Evolutionary conservation across 345 rosid species (phyloP), one percentile per base, ranked within the genome.

Genomic region (Ailanthus altissimus): DNA sequence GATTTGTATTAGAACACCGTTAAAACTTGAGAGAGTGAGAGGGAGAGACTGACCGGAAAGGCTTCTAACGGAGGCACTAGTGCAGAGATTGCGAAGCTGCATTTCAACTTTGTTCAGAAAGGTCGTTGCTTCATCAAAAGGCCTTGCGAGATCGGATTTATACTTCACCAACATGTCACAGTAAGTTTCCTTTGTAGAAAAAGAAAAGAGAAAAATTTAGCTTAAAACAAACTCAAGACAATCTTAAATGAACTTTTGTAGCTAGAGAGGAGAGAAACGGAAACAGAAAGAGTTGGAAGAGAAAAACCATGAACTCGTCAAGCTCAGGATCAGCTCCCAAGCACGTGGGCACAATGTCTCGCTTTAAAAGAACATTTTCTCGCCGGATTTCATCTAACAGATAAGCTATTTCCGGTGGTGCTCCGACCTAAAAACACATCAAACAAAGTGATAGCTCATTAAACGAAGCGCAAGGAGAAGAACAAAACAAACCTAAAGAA

Each of bases 291-390:
- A 81, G 58, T 67, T 40, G 68, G 6, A 20, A 25, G 36, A 16
- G 12, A 25, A 10, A n/a, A 56, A 96, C 99, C 98, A 96, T 93
- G 88, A 96, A 96, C 82, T 92, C 91, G 80, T 96, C 99, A 75
- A 96, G 99, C 89, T 93, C 97, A 75, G 94, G 99, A 87, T 96
- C 98, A 67, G 89, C 88, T 75, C 94, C 98, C 2, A 83, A 78
- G 88, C 78, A 86, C 7, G 83, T 78, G 5, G 89, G 74, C 75
- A 64, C 79, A 46, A 75, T 79, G 53, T 84, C 89, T 82, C 76
- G 78, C 87, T 78, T 84, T 74, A 63, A 84, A 36, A 85, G 49
- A 59, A 85, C 84, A 65, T 82, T 81, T 69, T 86, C 97, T 61
- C 83, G 70, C 79, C 85, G 85, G 80, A 93, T 90, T 85, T 90